Base-by-base conservation (phyloP, 176 grass and related monocot species). In the Rhynchospora breviuscula region DNA sequence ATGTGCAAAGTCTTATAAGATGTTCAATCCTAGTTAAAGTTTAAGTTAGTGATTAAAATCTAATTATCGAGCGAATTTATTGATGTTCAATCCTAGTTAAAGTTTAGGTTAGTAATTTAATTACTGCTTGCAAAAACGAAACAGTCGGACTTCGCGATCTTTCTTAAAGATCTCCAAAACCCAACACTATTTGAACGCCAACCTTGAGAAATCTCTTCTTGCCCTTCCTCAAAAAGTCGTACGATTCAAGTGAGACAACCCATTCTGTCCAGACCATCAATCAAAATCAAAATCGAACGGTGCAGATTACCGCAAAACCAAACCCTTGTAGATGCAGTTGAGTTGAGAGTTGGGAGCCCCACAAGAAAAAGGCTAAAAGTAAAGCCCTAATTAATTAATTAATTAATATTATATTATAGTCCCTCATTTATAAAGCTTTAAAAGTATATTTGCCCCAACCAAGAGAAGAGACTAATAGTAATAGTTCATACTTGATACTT, bases 361-460 rank as follows among this genome's bases (percentile, higher is more conserved):
- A 54, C 72, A 76, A 54, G 11, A 54, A 76, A 54, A 76, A 76
- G 49, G 6, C 48, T 25, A 76, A 76, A 76, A 54, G 48, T 53
- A 52, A 76, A 54, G 72, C 48, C 48, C 72, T 76, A 76, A 76
- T 76, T 26, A 26, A 51, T 75, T 12, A 7, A 71, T 15, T 67
- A 35, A 29, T 14, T 14, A 18, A 6, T 21, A 48, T 49, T 73
- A 22, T 44, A 62, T 44, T 80, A 45, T 62, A 11, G 17, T 61
- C 15, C 5, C 59, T 19, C 60, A 66, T 81, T 82, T 82, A 82
- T 82, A 82, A 52, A 65, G 17, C 43, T 82, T 82, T 64, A 82
- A n/a, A n/a, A n/a, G n/a, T n/a, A 13, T 48, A 72, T 48, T 72
- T 72, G 19, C 12, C 43, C 44, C 13, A 74, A 74, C 44, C 17